A percentile compares a stretch with the other conserved stretches of the same genome.
phyloP scores from a whole-genome alignment of 164 flowering plant species.

The Platanus orientalis region DNA sequence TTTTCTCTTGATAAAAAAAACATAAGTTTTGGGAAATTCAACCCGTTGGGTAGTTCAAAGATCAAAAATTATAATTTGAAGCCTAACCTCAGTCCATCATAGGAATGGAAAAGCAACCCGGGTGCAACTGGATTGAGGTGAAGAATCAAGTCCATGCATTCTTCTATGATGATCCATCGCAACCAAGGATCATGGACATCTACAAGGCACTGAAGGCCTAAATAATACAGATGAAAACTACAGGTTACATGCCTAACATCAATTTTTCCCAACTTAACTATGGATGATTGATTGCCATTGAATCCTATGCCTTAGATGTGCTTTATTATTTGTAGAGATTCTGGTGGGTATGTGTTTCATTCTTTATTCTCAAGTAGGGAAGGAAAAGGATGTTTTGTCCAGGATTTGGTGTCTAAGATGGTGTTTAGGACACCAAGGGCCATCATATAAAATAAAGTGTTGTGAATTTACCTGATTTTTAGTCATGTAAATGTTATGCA shows the following conservation, averaged over 20 bases:
- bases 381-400: too few relatives aligned
- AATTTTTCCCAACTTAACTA: not conserved
- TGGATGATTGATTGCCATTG: not conserved
- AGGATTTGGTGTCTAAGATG: too few relatives aligned
- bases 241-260: not conserved
- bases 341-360: too few relatives aligned
- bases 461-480: too few relatives aligned
- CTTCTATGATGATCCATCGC: not conserved
- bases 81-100: too few relatives aligned
- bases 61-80: too few relatives aligned
- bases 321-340: too few relatives aligned
- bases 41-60: conserved; percentile 52
- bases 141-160: not conserved
- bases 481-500: too few relatives aligned
- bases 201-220: not conserved
- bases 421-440: too few relatives aligned
- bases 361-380: not conserved
- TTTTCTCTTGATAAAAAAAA: conserved; percentile 31
- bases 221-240: not conserved
- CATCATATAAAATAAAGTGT: too few relatives aligned
- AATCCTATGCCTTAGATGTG: too few relatives aligned
- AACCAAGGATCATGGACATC: not conserved
- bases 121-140: too few relatives aligned
- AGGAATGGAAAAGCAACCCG: not conserved
- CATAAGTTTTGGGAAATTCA: conserved; percentile 60